A percentile compares a stretch with the other conserved stretches of the same genome.
These are phyloP conservation scores for Amoebophrya sp. DNA, from an alignment of 169 alveolate species.

Conservation along the genomic window DNA sequence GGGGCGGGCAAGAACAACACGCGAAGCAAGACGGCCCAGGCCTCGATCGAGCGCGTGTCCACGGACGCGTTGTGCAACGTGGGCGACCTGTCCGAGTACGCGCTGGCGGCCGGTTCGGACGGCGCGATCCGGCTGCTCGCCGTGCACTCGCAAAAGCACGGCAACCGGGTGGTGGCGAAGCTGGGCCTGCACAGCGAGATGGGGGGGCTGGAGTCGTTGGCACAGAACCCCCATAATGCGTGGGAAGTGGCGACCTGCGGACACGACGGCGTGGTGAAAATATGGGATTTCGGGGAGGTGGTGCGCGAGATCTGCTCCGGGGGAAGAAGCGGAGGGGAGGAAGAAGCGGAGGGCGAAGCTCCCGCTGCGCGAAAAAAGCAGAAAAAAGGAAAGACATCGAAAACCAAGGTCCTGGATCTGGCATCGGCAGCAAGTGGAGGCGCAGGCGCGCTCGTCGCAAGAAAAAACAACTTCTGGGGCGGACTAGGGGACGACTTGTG, in stretches of 20 bases:
- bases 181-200: background rate
- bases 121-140: background rate
- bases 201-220: background rate
- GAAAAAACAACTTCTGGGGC: too few species aligned
- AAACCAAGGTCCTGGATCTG: too few species aligned
- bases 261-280: too few species aligned
- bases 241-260: background rate
- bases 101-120: background rate
- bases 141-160: background rate
- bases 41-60: background rate
- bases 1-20: too few species aligned
- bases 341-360: background rate
- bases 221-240: background rate
- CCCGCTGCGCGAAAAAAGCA: background rate
- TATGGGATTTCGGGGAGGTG: too few species aligned
- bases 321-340: background rate
- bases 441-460: too few species aligned
- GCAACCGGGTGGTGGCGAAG: background rate
- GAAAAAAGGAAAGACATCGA: too few species aligned
- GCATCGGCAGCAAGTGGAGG: too few species aligned
- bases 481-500: too few species aligned
- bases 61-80: background rate
- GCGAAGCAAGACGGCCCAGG: background rate
- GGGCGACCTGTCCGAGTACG: background rate
- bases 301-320: too few species aligned